Conservation (phyloP, 371 early-diverging fungal genomes). For the Dichotomocladium elegans region DNA sequence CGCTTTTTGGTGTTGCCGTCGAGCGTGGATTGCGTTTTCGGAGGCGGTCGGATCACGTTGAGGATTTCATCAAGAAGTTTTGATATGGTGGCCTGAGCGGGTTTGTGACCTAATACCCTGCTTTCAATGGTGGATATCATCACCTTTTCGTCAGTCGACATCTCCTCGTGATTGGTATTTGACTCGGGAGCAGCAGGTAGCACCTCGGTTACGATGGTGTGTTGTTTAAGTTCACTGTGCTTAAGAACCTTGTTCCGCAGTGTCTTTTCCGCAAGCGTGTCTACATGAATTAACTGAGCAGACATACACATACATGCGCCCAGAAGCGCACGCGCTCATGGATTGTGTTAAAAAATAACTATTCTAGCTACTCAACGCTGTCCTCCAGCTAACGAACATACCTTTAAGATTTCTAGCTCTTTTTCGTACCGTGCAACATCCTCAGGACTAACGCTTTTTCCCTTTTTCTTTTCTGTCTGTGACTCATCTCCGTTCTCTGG, state of each 20-base stretch:
- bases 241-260: conserved; percentile 26
- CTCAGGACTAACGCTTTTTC: conserved; percentile 12
- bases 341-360: not conserved
- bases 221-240: conserved; percentile 19
- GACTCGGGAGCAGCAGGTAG: not conserved
- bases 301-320: too few species aligned
- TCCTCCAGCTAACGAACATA: not conserved
- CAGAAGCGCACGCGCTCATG: not conserved
- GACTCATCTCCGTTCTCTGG: too few species aligned
- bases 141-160: conserved; percentile 9
- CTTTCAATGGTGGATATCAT: conserved; percentile 23
- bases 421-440: conserved; percentile 25
- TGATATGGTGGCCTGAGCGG: conserved; percentile 14
- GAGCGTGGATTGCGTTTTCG: not conserved
- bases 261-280: conserved; percentile 27
- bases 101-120: conserved; percentile 23
- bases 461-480: conserved; percentile 6
- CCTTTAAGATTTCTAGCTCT: conserved; percentile 33
- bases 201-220: not conserved
- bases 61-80: conserved; percentile 18
- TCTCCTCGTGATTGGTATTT: not conserved
- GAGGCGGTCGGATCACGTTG: conserved; percentile 5
- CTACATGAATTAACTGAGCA: conserved; percentile 31
- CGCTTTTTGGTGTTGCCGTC: conserved; percentile 9
- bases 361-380: not conserved